A percentile compares a stretch with the other conserved stretches of the same genome.
These are phyloP conservation scores for Blastocystis sp. DNA, from an alignment of 352 stramenopile species.

Conservation along the genomic window DNA sequence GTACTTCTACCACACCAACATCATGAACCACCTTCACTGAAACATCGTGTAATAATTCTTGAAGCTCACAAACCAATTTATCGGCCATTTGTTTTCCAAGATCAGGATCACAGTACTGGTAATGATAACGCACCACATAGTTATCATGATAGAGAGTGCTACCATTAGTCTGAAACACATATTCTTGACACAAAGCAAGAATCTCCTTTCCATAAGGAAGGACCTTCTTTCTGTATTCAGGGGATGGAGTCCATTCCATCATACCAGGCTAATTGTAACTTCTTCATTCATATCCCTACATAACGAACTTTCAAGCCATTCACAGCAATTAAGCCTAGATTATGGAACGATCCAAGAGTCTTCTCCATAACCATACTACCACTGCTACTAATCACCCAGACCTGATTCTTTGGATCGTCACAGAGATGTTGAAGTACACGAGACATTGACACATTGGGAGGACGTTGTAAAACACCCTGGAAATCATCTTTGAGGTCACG, in stretches of 20 bases:
- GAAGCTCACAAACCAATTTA: constrained; percentile 50
- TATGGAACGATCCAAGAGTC: constrained; percentile 6
- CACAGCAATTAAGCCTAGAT: constrained; percentile 36
- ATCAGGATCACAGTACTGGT: constrained; percentile 59
- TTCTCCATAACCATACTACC: constrained; percentile 44
- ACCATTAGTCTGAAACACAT: constrained; percentile 54
- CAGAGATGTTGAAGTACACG: constrained; percentile 35
- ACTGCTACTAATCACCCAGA: constrained; percentile 62
- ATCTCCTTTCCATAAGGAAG: constrained; percentile 60
- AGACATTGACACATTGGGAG: constrained; percentile 14
- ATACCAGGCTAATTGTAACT: constrained; percentile 17
- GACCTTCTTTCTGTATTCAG: constrained; percentile 42
- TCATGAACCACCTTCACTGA: constrained; percentile 61
- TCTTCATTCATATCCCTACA: not conserved
- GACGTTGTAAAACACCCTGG: constrained; percentile 35
- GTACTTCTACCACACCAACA: constrained; percentile 60
- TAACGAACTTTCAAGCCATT: constrained; percentile 51
- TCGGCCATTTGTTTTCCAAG: constrained; percentile 51
- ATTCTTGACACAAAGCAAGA: constrained; percentile 30
- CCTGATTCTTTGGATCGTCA: constrained; percentile 46
- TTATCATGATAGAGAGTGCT: constrained; percentile 29
- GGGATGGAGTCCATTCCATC: constrained; percentile 10
- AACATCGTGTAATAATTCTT: constrained; percentile 23
- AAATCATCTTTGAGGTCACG: constrained; percentile 62
- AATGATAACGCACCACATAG: constrained; percentile 53